Percentiles rank a stretch among this genome's conserved stretches.
Conservation (phyloP, 805 yeast genomes). For the Candida peoriensis region DNA sequence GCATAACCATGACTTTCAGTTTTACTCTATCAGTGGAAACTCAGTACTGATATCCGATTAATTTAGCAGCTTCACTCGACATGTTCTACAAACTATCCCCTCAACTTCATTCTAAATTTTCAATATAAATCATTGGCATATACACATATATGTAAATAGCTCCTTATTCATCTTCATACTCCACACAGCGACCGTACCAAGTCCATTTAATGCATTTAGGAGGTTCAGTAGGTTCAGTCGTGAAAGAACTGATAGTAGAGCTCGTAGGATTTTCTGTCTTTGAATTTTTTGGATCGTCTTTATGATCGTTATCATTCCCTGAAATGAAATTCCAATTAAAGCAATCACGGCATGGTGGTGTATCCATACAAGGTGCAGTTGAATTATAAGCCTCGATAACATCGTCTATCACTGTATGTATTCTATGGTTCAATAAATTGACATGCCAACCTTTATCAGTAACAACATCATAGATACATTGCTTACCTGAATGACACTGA, state of each 20-base stretch:
- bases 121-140: too few species aligned
- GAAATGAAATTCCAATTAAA: constrained; percentile 78
- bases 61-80: too few species aligned
- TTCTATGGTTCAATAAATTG: constrained; percentile 80
- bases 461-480: constrained; percentile 86
- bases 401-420: constrained; percentile 84
- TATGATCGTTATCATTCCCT: constrained; percentile 24
- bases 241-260: background rate
- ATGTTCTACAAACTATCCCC: too few species aligned
- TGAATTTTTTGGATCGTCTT: constrained; percentile 2
- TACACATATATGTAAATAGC: too few species aligned
- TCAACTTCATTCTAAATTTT: too few species aligned
- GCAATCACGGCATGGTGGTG: constrained; percentile 87
- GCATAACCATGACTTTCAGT: too few species aligned
- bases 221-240: constrained; percentile 17
- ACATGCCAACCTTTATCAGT: constrained; percentile 89
- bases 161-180: constrained; percentile 30
- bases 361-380: constrained; percentile 67
- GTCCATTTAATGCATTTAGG: constrained; percentile 26
- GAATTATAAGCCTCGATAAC: constrained; percentile 66
- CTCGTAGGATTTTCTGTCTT: background rate
- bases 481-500: constrained; percentile 85
- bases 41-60: too few species aligned
- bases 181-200: constrained; percentile 59
- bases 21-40: too few species aligned